Evolutionary conservation across 2,329 filamentous ascomycete genomes (phyloP), one percentile per base, ranked within the genome.

Genomic region (Cladosporium sphaerospermum): DNA sequence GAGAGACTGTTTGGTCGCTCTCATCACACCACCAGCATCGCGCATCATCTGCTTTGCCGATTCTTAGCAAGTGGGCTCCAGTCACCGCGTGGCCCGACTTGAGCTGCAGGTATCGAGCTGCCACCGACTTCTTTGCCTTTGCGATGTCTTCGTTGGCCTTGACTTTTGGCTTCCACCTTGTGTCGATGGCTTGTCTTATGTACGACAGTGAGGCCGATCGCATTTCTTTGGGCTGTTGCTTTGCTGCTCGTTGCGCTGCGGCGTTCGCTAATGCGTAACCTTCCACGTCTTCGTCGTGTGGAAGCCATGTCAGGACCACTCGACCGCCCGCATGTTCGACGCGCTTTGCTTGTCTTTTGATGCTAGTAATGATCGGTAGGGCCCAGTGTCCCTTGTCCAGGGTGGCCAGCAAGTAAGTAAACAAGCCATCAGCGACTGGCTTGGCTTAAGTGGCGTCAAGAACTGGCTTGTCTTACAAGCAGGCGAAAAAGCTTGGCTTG

Each of bases 181-280:
- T 37, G 28, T 50, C 39, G 47, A 42, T 32, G 1, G 34, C 34
- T 32, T 50, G 36, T 37, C 34, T 40, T 14, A 41, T 19, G 36
- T 50, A 50, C 19, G 37, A 37, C 37, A 50, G 47, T 19, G 42
- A 53, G 18, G 23, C 51, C 40, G n/a, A n/a, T n/a, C n/a, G n/a
- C n/a, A n/a, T 32, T 44, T 44, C 28, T 45, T 45, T 32, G n/a
- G n/a, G n/a, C n/a, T n/a, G n/a, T n/a, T n/a, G n/a, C n/a, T n/a
- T n/a, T n/a, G n/a, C n/a, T n/a, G 42, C 42, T 32, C 18, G n/a
- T n/a, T n/a, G n/a, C n/a, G 40, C 18, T 28, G 18, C 40, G 18
- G 40, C 40, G 16, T 43, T 43, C 8, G 40, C 40, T 13, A 28
- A n/a, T n/a, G n/a, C n/a, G n/a, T n/a, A n/a, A n/a, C n/a, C n/a